Evolutionary conservation across 768 basidiomycete genomes (phyloP).

Genomic region (Collybia sp.): DNA sequence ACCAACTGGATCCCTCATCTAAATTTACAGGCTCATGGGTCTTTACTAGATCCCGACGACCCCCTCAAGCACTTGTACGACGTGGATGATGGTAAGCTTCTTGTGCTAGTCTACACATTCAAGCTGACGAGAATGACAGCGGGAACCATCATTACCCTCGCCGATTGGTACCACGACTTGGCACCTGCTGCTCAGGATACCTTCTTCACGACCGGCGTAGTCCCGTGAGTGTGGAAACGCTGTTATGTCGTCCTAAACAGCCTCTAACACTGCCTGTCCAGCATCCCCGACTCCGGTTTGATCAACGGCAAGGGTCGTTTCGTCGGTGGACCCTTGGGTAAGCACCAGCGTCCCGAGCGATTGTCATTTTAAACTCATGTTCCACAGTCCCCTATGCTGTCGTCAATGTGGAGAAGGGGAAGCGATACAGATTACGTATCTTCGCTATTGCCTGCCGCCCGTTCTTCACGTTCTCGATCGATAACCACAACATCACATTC

Average conservation of each 20-base stretch:
- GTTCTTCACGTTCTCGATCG: conserved; percentile 30
- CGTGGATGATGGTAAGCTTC: conserved; percentile 30
- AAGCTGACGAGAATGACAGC: conserved; percentile 8
- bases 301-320: conserved; percentile 42
- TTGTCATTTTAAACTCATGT: conserved; percentile 11
- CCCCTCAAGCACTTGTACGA: conserved; percentile 31
- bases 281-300: conserved; percentile 34
- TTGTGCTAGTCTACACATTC: conserved; percentile 6
- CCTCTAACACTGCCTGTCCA: neutral
- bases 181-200: conserved; percentile 31
- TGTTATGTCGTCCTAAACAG: neutral
- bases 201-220: conserved; percentile 25
- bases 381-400: conserved; percentile 30
- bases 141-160: conserved; percentile 29
- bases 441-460: conserved; percentile 43
- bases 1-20: conserved; percentile 3
- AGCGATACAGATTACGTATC: conserved; percentile 49
- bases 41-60: conserved; percentile 30
- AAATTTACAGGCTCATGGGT: neutral
- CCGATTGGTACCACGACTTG: conserved; percentile 24
- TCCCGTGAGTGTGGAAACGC: conserved; percentile 16
- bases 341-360: conserved; percentile 12
- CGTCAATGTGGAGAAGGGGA: conserved; percentile 32
- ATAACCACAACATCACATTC: conserved; percentile 28
- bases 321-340: conserved; percentile 30